Base-by-base conservation (phyloP, 805 yeast genomes). In the Saccharomycopsis selenospora region DNA sequence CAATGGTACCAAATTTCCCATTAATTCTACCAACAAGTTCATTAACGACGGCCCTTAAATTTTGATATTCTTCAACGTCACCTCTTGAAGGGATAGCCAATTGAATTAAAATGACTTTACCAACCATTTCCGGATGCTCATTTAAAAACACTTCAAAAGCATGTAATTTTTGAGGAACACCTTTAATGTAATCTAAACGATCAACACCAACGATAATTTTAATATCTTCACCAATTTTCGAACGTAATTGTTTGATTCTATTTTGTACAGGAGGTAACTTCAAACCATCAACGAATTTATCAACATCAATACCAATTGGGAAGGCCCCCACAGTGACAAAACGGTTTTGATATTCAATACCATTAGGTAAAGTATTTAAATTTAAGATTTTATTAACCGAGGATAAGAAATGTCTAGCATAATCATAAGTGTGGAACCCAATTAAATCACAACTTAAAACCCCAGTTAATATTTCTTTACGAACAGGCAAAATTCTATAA, bases 361-460 rank as follows among this genome's bases (percentile, higher is more conserved):
- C 96, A 55, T 89, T 90, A 3, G 99, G 99, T 52, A 85, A 72
- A 0, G 97, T 89, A 45, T 81, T 82, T 5, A 89, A 79, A 52
- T 85, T 76, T 46, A 93, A 73, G 17, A 93, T 85, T 49, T 95
- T 74, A 51, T 89, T 82, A 8, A 93, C 95, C 1, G 95, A 81
- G 17, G 95, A 83, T 47, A 95, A 67, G 67, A 95, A 93, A 70
- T 93, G 99, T 57, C 99, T 76, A 10, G 96, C 98, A 61, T 93
- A 93, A 65, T 93, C 99, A 65, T 93, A 95, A n/a, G 99, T 93
- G 65, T 93, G 99, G 75, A 93, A 93, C 0, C 99, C 99, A 60
- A 93, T 80, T 59, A 95, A 73, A 63, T 93, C 95, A 68, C 98
- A 91, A 58, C 93, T 83, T 61, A 93, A 70, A 2, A 93, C 95